Evolutionary conservation across 176 grass and related monocot genomes (phyloP).

Genomic region (Eremochloa ophiuroides): DNA sequence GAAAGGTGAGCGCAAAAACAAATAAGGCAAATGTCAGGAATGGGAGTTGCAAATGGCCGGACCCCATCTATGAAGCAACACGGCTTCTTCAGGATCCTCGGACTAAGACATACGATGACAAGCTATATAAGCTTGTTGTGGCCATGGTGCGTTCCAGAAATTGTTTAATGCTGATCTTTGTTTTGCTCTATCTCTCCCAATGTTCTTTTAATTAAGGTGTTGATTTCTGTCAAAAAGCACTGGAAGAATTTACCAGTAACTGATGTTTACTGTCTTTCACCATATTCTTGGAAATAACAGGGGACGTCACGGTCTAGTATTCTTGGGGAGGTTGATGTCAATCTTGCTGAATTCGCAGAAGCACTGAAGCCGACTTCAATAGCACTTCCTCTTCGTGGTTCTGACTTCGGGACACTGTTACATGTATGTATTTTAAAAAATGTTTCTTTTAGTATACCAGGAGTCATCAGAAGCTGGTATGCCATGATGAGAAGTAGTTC

Average conservation of each 20-base stretch:
- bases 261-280: slow-evolving; percentile 19
- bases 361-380: slow-evolving; percentile 84
- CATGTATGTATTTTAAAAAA: slow-evolving; percentile 57
- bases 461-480: neutral
- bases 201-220: neutral
- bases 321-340: slow-evolving; percentile 92
- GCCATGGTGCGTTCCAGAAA: slow-evolving; percentile 68
- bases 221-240: slow-evolving; percentile 9
- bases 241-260: slow-evolving; percentile 28
- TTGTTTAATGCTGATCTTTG: slow-evolving; percentile 4
- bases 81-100: slow-evolving; percentile 87
- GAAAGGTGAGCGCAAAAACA: slow-evolving; percentile 89
- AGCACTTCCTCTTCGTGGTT: slow-evolving; percentile 80
- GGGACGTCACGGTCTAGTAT: slow-evolving; percentile 86
- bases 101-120: slow-evolving; percentile 92
- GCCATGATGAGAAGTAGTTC: neutral
- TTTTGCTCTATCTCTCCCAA: neutral
- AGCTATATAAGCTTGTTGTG: slow-evolving; percentile 88
- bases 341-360: slow-evolving; percentile 95
- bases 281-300: slow-evolving; percentile 48
- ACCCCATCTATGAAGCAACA: slow-evolving; percentile 98
- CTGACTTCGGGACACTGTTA: slow-evolving; percentile 79
- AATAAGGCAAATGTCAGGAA: slow-evolving; percentile 96
- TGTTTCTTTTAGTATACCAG: neutral
- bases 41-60: slow-evolving; percentile 91